Conservation (phyloP, 257 asterid species). For the Pogostemon cablin region DNA sequence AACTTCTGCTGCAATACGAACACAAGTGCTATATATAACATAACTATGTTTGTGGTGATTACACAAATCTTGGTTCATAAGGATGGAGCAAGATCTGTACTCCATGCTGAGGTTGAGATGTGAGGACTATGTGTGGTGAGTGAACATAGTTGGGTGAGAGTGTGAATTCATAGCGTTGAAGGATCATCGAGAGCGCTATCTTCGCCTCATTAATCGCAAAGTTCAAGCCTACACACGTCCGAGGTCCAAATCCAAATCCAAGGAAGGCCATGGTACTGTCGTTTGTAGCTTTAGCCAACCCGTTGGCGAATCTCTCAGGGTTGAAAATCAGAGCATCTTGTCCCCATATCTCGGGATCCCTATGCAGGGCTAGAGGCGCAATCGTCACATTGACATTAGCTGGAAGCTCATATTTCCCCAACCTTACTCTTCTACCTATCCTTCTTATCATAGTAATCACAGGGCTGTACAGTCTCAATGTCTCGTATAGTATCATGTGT, state of each 20-base stretch:
- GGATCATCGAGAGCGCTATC: slow-evolving; percentile 45
- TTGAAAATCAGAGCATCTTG: slow-evolving; percentile 36
- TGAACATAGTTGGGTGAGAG: slow-evolving; percentile 44
- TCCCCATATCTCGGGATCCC: slow-evolving; percentile 45
- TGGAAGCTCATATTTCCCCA: slow-evolving; percentile 44
- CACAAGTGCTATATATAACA: neutral
- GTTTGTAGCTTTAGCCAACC: slow-evolving; percentile 42
- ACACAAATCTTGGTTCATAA: neutral
- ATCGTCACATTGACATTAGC: slow-evolving; percentile 28
- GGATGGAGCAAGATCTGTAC: slow-evolving; percentile 45
- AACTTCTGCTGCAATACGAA: neutral
- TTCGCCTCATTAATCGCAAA: slow-evolving; percentile 42
- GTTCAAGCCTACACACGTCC: slow-evolving; percentile 42
- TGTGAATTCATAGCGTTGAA: slow-evolving; percentile 41
- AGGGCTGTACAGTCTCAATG: slow-evolving; percentile 45
- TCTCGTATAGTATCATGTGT: slow-evolving; percentile 43
- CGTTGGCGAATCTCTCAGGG: slow-evolving; percentile 43
- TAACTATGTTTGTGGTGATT: neutral
- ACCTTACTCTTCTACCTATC: slow-evolving; percentile 18
- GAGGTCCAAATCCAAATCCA: slow-evolving; percentile 45
- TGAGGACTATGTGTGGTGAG: slow-evolving; percentile 35
- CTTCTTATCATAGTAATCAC: slow-evolving; percentile 11
- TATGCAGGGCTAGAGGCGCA: slow-evolving; percentile 40
- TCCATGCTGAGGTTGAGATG: slow-evolving; percentile 41
- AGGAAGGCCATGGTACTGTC: slow-evolving; percentile 36